Base-by-base conservation (phyloP, 257 asterid genomes). In the Solanum gracilifrons region DNA sequence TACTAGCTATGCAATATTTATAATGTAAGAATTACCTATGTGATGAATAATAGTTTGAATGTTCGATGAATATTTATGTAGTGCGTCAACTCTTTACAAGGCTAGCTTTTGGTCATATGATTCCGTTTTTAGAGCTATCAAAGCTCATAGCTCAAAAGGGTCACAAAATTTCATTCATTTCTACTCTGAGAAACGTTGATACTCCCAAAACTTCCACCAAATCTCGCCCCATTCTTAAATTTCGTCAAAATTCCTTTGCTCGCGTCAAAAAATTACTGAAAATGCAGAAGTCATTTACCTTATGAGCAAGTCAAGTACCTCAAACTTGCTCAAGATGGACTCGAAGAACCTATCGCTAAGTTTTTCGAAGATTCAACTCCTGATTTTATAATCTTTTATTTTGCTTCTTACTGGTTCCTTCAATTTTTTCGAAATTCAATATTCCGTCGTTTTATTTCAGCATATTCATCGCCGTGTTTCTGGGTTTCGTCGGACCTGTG, bases 91-190 rank as follows among this genome's bases (percentile, higher is more conserved):
- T 33, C 36, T 33, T 33, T 33, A 33, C 36, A 33, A 33, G 98
- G 98, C 91, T 94, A 1, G 98, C 94, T 79, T 93, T 94, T 58
- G 95, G 96, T 16, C 95, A 90, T 89, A 92, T 94, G 62, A 88
- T 91, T 43, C 96, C 95, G 6, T 91, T 1, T 87, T 36, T 91
- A 16, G 92, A 91, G 36, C 92, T 93, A 13, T 86, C 96, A 88
- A 94, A 93, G 89, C 88, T 86, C 88, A 79, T 92, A 0, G 94
- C 93, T 29, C 88, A 37, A 77, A 92, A 87, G 86, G 97, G 95
- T 48, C 95, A 93, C 87, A 87, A 43, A 73, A 25, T 94, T 76
- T 91, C 94, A 11, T 93, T 91, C 84, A 31, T 92, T 64, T 93
- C 95, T 60, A 89, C 94, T 37, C 92, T 94, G 0, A 90, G 92